These are phyloP conservation scores for Erythrobasidium yunnanense DNA, from an alignment of 768 basidiomycete species.

Conservation along the genomic window DNA sequence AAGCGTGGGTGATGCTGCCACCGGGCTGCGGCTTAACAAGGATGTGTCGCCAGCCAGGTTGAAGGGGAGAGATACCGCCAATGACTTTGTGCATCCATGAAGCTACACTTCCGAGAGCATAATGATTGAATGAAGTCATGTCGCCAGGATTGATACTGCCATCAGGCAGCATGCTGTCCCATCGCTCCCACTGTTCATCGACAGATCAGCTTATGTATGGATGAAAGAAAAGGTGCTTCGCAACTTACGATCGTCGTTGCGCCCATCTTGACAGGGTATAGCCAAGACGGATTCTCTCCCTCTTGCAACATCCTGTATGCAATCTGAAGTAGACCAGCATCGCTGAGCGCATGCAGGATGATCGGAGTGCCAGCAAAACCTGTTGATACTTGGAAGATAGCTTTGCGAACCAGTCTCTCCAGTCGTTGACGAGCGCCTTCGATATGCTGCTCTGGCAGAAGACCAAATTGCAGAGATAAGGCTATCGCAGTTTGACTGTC, in stretches of 20 bases:
- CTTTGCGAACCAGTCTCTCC: conserved; percentile 27
- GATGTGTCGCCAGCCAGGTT: background rate
- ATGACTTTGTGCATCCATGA: background rate
- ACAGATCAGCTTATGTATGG: background rate
- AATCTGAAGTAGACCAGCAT: conserved; percentile 31
- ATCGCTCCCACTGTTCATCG: conserved; percentile 8
- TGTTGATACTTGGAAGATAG: conserved; percentile 36
- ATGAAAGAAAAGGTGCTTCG: background rate
- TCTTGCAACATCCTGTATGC: conserved; percentile 40
- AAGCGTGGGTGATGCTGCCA: background rate
- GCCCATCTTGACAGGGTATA: conserved; percentile 29
- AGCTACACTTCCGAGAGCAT: conserved; percentile 7
- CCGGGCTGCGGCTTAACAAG: background rate
- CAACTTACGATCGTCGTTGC: conserved; percentile 9
- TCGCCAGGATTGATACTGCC: conserved; percentile 8
- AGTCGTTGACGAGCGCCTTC: conserved; percentile 29
- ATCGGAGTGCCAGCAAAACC: conserved; percentile 41
- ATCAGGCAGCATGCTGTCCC: conserved; percentile 7
- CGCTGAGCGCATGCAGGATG: conserved; percentile 36
- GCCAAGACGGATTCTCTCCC: conserved; percentile 34
- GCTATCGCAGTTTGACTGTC: conserved; percentile 39
- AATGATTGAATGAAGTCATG: conserved; percentile 10
- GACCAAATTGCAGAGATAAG: conserved; percentile 36
- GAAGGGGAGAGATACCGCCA: background rate
- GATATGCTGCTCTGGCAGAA: conserved; percentile 23